These are phyloP conservation scores for Fusarium tuaranense DNA, from an alignment of 2,329 filamentous ascomycete species.

Conservation along the genomic window DNA sequence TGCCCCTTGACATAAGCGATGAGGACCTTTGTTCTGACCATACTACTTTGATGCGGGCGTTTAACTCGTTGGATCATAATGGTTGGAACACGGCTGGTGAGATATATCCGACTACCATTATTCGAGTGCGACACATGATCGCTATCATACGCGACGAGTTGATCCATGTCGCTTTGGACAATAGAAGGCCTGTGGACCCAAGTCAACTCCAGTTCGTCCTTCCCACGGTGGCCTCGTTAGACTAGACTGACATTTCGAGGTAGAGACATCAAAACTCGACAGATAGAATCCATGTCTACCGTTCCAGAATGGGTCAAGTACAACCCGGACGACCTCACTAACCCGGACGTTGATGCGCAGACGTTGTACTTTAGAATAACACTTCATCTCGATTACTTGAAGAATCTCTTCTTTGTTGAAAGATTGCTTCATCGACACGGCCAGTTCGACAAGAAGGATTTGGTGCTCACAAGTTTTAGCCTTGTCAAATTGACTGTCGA, in stretches of 20 bases:
- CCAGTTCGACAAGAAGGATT: neutral
- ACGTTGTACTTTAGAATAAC: neutral
- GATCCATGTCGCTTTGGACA: neutral
- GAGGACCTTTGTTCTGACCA: neutral
- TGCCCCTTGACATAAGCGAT: neutral
- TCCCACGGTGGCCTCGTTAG: neutral
- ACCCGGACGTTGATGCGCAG: neutral
- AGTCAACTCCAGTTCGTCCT: neutral
- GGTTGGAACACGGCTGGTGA: neutral
- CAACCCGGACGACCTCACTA: neutral
- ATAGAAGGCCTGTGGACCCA: neutral
- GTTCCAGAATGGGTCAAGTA: neutral
- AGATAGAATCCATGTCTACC: neutral
- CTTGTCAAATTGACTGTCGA: neutral
- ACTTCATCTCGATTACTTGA: neutral
- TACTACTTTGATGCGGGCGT: neutral
- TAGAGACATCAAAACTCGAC: neutral
- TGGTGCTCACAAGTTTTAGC: neutral
- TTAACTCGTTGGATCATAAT: neutral
- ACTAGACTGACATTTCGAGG: neutral
- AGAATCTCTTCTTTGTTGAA: neutral
- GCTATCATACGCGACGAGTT: conserved; percentile 5
- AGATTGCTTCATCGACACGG: neutral
- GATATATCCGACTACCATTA: neutral
- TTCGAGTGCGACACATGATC: neutral